Percentiles rank a stretch among this genome's conserved stretches.
phyloP scores from a whole-genome alignment of 129 eudicot species.

The Tagetes erecta region DNA sequence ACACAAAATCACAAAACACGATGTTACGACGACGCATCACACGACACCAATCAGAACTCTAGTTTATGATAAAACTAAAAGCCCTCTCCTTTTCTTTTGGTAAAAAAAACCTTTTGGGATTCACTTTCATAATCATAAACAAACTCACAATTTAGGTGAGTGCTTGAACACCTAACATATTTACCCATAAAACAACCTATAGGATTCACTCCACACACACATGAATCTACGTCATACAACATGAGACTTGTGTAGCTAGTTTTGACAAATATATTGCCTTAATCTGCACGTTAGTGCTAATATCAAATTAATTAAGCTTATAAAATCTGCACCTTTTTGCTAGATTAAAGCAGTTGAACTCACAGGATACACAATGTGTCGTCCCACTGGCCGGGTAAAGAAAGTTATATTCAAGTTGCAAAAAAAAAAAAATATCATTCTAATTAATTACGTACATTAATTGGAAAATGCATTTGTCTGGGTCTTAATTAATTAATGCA shows the following conservation, averaged over 20 bases:
- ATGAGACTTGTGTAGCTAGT: background rate
- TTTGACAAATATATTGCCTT: slow-evolving; percentile 13
- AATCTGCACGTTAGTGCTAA: slow-evolving; percentile 5
- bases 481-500: slow-evolving; percentile 10
- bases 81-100: too few relatives aligned
- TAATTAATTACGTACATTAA: background rate
- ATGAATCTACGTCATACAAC: background rate
- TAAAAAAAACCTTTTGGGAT: too few relatives aligned
- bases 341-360: slow-evolving; percentile 26
- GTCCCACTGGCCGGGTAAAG: slow-evolving; percentile 10
- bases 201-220: background rate
- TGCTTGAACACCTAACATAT: too few relatives aligned
- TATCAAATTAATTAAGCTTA: slow-evolving; percentile 5
- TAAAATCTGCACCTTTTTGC: slow-evolving; percentile 23
- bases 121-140: too few relatives aligned
- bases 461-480: slow-evolving; percentile 14
- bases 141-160: too few relatives aligned
- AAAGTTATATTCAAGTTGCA: slow-evolving; percentile 26
- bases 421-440: background rate
- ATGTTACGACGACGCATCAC: too few relatives aligned
- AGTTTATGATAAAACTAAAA: too few relatives aligned
- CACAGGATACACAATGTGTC: slow-evolving; percentile 35
- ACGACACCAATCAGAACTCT: too few relatives aligned
- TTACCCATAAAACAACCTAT: background rate
- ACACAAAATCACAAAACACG: too few relatives aligned